Evolutionary conservation across 2,329 filamentous ascomycete species (phyloP), one percentile per base, ranked within the genome.

Genomic region (Fusarium xylarioides): DNA sequence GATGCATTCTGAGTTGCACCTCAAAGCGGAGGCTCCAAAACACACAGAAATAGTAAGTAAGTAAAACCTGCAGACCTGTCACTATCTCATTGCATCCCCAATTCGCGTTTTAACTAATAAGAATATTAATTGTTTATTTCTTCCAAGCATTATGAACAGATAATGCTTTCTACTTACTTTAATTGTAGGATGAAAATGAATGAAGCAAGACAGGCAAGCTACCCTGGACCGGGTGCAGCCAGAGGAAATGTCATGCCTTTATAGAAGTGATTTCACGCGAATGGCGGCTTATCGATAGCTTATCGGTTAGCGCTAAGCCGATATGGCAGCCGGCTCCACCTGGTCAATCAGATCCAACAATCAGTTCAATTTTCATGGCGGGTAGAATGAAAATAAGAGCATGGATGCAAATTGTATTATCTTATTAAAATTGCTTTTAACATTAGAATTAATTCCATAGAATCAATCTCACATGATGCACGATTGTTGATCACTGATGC

Each of bases 121-220:
- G 19, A 32, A 32, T 32, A 32, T 11, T 0, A 21, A 4, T 38
- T 21, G 0, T 11, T 7, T 1, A 38, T 38, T 38, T 11, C 37
- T 9, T 38, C 1, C 11, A 38, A 7, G 6, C 0, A 38, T 1
- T 1, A n/a, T 42, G 1, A n/a, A 10, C 12, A n/a, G 38, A 8
- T 12, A n/a, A n/a, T 4, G 38, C 21, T 9, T 5, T 42, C 1
- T n/a, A 5, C 12, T 3, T 4, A 40, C 38, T n/a, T 14, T n/a
- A 4, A n/a, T 12, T 19, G 11, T 21, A 12, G 1, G 0, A 21
- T 1, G 19, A 3, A 7, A 21, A 38, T 21, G 6, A 5, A 37
- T 19, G 2, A 37, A 19, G 2, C 1, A 2, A 35, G 15, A 2
- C 9, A 16, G 18, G 37, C 10, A 38, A 19, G 37, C 18, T 38